Percentiles rank a stretch among this genome's conserved stretches.
These are phyloP conservation scores for Hypomyces rosellus DNA, from an alignment of 2,329 filamentous ascomycete genomes.

Conservation along the genomic window DNA sequence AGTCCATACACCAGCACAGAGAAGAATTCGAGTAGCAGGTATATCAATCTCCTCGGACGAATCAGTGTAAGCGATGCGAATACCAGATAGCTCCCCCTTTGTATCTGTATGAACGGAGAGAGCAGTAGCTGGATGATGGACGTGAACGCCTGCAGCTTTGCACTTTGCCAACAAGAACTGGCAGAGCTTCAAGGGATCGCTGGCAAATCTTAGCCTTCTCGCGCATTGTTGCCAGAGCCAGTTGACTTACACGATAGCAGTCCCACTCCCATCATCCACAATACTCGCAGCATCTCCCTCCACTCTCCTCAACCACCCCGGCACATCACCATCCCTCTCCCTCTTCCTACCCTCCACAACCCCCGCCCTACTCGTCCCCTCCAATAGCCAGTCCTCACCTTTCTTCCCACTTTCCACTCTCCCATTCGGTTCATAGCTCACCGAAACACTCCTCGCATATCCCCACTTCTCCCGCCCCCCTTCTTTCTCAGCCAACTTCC, in stretches of 20 bases:
- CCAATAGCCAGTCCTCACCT: conserved; percentile 59
- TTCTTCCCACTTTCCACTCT: conserved; percentile 31
- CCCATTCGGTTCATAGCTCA: conserved; percentile 41
- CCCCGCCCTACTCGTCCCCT: conserved; percentile 57
- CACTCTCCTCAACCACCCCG: conserved; percentile 28
- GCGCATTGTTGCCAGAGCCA: too few relatives aligned
- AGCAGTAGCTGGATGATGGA: conserved; percentile 59
- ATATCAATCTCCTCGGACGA: conserved; percentile 44
- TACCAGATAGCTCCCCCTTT: conserved; percentile 42
- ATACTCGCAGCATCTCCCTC: conserved; percentile 52
- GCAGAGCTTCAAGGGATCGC: conserved; percentile 61
- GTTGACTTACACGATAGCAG: conserved; percentile 56
- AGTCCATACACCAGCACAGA: conserved; percentile 68
- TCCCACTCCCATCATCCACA: conserved; percentile 54
- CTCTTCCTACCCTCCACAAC: conserved; percentile 32
- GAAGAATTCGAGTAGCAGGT: conserved; percentile 57
- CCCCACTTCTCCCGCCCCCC: conserved; percentile 49
- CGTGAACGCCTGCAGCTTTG: conserved; percentile 51
- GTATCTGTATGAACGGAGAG: conserved; percentile 46
- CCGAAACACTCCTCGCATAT: conserved; percentile 48
- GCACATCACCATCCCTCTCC: conserved; percentile 26
- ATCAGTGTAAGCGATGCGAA: conserved; percentile 42
- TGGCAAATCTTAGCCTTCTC: conserved; percentile 21
- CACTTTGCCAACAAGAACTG: conserved; percentile 56
- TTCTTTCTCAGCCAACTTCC: conserved; percentile 53